Evolutionary conservation across 805 yeast genomes (phyloP).

Genomic region (Scheffersomyces ergatensis): DNA sequence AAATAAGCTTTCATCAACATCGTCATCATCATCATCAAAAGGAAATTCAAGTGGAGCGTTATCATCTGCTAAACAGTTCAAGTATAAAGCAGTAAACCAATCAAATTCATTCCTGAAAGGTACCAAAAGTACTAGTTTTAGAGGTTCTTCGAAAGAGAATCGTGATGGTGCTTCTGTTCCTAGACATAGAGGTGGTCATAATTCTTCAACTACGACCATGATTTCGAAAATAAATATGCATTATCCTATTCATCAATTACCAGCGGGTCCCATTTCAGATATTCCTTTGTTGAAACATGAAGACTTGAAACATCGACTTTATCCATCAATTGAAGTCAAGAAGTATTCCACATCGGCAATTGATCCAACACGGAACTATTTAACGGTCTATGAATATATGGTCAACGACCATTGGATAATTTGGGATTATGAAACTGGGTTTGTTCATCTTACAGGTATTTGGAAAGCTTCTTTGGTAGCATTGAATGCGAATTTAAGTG

Average conservation of each 20-base stretch:
- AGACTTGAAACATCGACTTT: conserved; percentile 8
- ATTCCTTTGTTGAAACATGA: conserved; percentile 1
- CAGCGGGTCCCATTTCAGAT: conserved; percentile 4
- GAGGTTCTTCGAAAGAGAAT: background rate
- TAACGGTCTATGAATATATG: conserved; percentile 71
- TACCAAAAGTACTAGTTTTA: background rate
- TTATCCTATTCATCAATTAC: conserved; percentile 11
- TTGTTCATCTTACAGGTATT: conserved; percentile 82
- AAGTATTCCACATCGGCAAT: conserved; percentile 69
- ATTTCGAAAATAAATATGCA: conserved; percentile 5
- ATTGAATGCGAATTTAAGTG: background rate
- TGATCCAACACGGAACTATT: conserved; percentile 59
- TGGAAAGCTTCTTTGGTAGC: conserved; percentile 59
- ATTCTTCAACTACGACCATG: background rate
- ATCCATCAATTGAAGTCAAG: conserved; percentile 26
- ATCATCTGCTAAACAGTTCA: background rate
- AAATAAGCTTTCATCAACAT: background rate
- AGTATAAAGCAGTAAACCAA: background rate
- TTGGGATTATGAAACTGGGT: conserved; percentile 85
- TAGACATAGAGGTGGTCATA: too few relatives aligned
- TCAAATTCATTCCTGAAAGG: too few relatives aligned
- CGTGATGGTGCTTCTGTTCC: background rate
- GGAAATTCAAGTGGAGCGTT: background rate
- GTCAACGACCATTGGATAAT: conserved; percentile 71
- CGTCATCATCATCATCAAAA: background rate